Evolutionary conservation across 179 eudicot species (phyloP), one percentile per base, ranked within the genome.

Genomic region (Spinacia oleracea): DNA sequence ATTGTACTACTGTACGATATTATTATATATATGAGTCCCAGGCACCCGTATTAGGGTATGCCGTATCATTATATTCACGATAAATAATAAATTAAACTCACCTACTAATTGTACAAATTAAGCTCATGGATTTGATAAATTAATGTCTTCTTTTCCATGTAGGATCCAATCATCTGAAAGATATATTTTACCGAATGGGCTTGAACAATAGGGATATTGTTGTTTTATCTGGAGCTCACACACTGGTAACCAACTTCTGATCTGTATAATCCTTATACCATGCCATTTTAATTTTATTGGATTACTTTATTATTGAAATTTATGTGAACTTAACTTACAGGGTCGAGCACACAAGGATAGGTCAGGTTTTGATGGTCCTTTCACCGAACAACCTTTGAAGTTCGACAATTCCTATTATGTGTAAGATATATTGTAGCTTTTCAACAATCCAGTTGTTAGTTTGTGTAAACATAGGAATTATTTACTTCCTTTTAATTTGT

Each of bases 221-320:
- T 1, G 93, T 90, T 42, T 84, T 95, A 9, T 95, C 97, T 16
- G 98, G 98, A 4, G 91, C 86, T 35, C 98, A 95, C 82, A 95
- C 98, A 46, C 70, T 95, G 92, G 98, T 93, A 82, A 21, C 40
- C 34, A 3, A 29, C 27, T 27, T 27, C n/a, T n/a, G n/a, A n/a
- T 29, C 6, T 62, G 6, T 62, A 62, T 5, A 27, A 6, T 62
- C 18, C 34, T 11, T 14, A 1, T 25, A 59, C 23, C 2, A 10
- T 55, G 59, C 4, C 15, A n/a, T n/a, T n/a, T n/a, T n/a, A n/a
- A n/a, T n/a, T n/a, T n/a, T n/a, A n/a, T n/a, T n/a, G n/a, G n/a
- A n/a, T 38, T 38, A 38, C 5, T 38, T 6, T 38, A 38, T 38
- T 38, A 38, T 38, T n/a, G n/a, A n/a, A 38, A 38, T 38, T 6